phyloP scores from a whole-genome alignment of 129 eudicot species.

The Rutidosis leptorrhynchoides region DNA sequence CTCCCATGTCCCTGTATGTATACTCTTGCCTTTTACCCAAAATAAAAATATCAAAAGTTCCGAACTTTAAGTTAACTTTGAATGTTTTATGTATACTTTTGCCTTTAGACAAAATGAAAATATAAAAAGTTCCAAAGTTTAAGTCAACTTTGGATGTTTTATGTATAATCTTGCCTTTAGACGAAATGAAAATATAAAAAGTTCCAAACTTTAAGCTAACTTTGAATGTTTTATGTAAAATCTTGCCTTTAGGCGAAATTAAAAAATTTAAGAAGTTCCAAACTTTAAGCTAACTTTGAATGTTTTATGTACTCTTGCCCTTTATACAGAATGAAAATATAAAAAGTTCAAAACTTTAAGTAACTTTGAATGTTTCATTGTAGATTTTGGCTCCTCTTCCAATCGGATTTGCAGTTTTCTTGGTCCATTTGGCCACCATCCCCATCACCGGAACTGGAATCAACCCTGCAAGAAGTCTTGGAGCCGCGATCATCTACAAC shows the following conservation, averaged over 20 bases:
- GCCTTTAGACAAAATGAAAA: neutral
- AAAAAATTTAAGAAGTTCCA: neutral
- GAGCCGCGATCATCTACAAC: constrained; percentile 72
- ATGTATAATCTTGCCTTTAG: constrained; percentile 23
- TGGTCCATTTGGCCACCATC: constrained; percentile 73
- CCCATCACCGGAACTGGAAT: constrained; percentile 78
- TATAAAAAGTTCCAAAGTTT: neutral
- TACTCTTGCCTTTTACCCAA: neutral
- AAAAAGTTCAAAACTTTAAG: neutral
- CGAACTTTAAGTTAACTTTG: constrained; percentile 5
- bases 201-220: neutral
- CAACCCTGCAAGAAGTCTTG: constrained; percentile 75
- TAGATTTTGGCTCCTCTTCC: constrained; percentile 75
- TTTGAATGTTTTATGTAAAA: constrained; percentile 29
- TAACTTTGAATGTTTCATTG: constrained; percentile 15
- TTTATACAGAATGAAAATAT: neutral
- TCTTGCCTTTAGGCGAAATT: neutral
- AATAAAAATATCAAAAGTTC: neutral
- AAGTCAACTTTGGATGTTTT: neutral
- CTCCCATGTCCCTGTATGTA: constrained; percentile 74
- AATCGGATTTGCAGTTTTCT: constrained; percentile 65
- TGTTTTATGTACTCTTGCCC: constrained; percentile 6
- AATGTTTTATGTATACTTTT: constrained; percentile 24
- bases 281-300: neutral
- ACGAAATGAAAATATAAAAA: neutral